Conservation (phyloP, 2,329 filamentous ascomycete genomes). For the Diaporthe citrichinensis region DNA sequence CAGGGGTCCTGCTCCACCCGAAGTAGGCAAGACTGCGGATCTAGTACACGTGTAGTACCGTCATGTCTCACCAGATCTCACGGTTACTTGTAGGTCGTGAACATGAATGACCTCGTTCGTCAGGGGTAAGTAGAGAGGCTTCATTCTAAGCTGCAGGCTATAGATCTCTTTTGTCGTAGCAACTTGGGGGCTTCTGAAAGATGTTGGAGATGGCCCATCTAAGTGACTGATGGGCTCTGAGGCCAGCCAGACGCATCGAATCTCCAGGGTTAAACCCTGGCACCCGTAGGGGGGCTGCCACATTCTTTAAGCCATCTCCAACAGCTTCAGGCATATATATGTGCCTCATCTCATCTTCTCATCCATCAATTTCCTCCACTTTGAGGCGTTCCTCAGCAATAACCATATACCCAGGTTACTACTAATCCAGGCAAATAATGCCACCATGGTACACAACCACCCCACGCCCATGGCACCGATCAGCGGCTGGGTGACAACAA, state of each 20-base stretch:
- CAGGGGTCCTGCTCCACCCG: conserved; percentile 19
- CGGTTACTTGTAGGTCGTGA: not conserved
- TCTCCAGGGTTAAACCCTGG: no score
- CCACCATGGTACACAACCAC: conserved; percentile 78
- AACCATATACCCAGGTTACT: conserved; percentile 71
- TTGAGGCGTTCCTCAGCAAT: conserved; percentile 71
- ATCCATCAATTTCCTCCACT: conserved; percentile 77
- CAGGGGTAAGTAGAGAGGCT: not conserved
- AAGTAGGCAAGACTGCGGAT: not conserved
- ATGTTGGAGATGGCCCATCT: no score
- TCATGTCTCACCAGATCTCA: not conserved
- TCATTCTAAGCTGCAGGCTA: not conserved
- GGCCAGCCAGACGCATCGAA: no score
- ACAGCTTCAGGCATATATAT: not conserved
- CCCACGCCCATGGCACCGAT: conserved; percentile 80
- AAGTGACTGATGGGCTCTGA: no score
- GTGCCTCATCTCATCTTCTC: conserved; percentile 49
- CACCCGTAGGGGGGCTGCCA: no score
- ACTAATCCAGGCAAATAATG: conserved; percentile 68
- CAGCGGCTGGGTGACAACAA: conserved; percentile 78
- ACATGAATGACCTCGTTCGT: no score
- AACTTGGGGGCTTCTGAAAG: no score
- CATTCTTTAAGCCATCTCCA: not conserved
- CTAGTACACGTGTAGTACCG: not conserved
- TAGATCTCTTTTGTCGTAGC: no score